phyloP scores from a whole-genome alignment of 148 eudicot species.

The Rhododendron ovatum region DNA sequence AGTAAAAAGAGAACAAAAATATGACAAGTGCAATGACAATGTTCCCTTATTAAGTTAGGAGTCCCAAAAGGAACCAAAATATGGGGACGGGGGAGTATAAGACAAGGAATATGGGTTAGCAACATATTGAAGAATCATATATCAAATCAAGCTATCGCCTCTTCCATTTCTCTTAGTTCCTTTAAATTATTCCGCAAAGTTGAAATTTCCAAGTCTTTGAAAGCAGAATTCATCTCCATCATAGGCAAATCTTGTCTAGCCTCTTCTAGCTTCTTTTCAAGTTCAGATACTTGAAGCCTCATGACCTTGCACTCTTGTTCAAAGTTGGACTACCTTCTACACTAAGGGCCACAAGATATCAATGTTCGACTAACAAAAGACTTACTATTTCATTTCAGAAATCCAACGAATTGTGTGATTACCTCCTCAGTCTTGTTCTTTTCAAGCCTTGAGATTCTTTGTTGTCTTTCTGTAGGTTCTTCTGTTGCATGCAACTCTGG shows the following conservation, averaged over 20 bases:
- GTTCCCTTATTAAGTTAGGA: no score
- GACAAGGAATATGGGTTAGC: neutral
- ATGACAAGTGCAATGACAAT: no score
- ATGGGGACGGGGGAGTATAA: neutral
- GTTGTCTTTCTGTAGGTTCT: conserved; percentile 65
- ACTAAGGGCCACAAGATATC: conserved; percentile 19
- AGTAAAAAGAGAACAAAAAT: no score
- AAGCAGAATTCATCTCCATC: conserved; percentile 47
- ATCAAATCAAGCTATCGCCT: conserved; percentile 36
- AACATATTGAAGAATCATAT: neutral
- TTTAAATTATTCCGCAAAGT: conserved; percentile 57
- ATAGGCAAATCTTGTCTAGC: conserved; percentile 38
- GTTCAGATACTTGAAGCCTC: conserved; percentile 48
- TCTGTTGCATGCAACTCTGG: conserved; percentile 72
- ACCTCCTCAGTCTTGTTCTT: conserved; percentile 64
- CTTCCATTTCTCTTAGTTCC: conserved; percentile 94
- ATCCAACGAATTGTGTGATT: neutral
- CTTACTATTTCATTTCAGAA: neutral
- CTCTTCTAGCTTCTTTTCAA: conserved; percentile 66
- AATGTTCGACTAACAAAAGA: neutral
- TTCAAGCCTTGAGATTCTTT: conserved; percentile 56
- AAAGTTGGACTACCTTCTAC: conserved; percentile 39
- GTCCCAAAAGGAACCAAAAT: no score
- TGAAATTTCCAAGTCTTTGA: conserved; percentile 59
- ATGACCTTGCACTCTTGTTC: conserved; percentile 56